Conservation (phyloP, 345 rosid species). For the Ceriops decandra region DNA sequence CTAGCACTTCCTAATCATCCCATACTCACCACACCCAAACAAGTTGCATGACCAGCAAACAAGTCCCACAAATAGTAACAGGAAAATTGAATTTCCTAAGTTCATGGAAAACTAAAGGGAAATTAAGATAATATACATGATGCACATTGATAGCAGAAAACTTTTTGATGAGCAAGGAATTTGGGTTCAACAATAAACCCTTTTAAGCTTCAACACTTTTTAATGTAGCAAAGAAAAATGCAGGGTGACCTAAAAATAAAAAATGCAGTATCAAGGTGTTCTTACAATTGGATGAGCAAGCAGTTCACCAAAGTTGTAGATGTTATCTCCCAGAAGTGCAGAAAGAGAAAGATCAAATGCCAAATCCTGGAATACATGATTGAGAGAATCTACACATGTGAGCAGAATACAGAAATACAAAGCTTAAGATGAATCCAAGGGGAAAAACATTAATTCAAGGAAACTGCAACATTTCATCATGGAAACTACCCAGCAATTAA, state of each 20-base stretch:
- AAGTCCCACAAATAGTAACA: background rate
- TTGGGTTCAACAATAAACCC: constrained; percentile 1
- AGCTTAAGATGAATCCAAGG: background rate
- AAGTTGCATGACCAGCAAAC: background rate
- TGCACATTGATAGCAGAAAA: no score
- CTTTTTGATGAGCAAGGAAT: no score
- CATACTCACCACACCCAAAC: background rate
- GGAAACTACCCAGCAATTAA: background rate
- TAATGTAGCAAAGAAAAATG: background rate
- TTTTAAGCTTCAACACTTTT: background rate
- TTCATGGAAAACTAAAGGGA: no score
- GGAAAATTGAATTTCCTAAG: background rate
- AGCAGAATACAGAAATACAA: background rate
- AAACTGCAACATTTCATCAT: background rate
- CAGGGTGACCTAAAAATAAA: background rate
- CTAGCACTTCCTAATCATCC: background rate
- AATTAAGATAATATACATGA: no score
- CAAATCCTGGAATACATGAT: constrained; percentile 59
- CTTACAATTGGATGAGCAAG: constrained; percentile 99
- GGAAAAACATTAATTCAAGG: background rate
- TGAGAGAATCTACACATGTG: background rate
- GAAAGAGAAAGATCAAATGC: constrained; percentile 96
- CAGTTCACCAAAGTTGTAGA: constrained; percentile 97
- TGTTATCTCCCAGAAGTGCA: constrained; percentile 96
- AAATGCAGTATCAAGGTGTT: constrained; percentile 8